Conservation (phyloP, 2,329 filamentous ascomycete species). For the Monascus ruber region DNA sequence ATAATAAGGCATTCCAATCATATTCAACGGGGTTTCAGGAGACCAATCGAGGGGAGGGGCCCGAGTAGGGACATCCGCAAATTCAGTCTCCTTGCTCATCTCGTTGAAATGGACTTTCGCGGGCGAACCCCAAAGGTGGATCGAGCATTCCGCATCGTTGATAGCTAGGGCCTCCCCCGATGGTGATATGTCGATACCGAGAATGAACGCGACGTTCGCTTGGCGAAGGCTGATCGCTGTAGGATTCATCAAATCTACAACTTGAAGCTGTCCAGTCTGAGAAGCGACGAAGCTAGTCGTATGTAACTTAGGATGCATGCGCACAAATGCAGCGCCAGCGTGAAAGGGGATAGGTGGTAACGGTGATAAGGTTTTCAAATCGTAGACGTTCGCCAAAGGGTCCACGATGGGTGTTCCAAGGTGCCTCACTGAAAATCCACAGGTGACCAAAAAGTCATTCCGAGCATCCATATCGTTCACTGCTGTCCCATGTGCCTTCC, state of each 20-base stretch:
- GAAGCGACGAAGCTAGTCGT: constrained; percentile 92
- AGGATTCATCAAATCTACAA: constrained; percentile 90
- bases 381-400: constrained; percentile 88
- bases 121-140: constrained; percentile 82
- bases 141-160: constrained; percentile 63
- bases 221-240: constrained; percentile 78
- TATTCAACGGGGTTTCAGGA: constrained; percentile 66
- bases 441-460: constrained; percentile 89
- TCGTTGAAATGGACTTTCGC: constrained; percentile 80
- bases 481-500: constrained; percentile 78
- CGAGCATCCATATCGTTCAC: constrained; percentile 97
- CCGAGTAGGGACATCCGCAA: constrained; percentile 57
- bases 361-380: constrained; percentile 79
- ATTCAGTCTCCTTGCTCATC: constrained; percentile 64
- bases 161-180: constrained; percentile 78
- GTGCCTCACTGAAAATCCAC: constrained; percentile 79
- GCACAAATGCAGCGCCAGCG: constrained; percentile 82
- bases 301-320: constrained; percentile 91
- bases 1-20: constrained; percentile 87
- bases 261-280: constrained; percentile 84
- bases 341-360: constrained; percentile 87
- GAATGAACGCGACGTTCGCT: constrained; percentile 66
- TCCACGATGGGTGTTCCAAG: constrained; percentile 73
- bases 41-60: constrained; percentile 57
- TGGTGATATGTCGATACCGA: constrained; percentile 72